Percentiles rank a stretch among this genome's conserved stretches.
These are phyloP conservation scores for Nakazawaea ernobii DNA, from an alignment of 805 yeast genomes.

Conservation along the genomic window DNA sequence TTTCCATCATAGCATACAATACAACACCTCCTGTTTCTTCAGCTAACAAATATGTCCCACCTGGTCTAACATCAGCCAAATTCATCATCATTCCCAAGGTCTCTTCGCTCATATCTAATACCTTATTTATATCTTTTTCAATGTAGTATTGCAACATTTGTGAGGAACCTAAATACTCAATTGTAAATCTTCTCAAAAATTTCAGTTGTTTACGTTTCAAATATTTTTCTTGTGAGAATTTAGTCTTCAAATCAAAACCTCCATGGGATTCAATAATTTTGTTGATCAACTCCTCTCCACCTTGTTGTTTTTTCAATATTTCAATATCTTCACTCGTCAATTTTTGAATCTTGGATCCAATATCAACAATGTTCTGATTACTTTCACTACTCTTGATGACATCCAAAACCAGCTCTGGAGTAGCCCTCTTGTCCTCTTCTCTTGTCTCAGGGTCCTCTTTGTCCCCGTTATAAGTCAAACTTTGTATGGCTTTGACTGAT, in stretches of 20 bases:
- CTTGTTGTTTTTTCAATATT: slow-evolving; percentile 60
- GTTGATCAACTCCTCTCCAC: slow-evolving; percentile 75
- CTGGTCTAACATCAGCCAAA: slow-evolving; percentile 78
- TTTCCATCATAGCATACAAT: slow-evolving; percentile 77
- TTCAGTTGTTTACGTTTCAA: slow-evolving; percentile 87
- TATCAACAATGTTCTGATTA: slow-evolving; percentile 59
- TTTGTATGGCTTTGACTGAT: slow-evolving; percentile 42
- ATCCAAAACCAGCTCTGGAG: slow-evolving; percentile 18
- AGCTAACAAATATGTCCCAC: slow-evolving; percentile 80
- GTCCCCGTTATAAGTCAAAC: slow-evolving; percentile 26
- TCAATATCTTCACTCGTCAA: slow-evolving; percentile 80
- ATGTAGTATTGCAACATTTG: slow-evolving; percentile 66
- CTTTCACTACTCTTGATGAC: slow-evolving; percentile 41
- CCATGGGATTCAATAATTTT: slow-evolving; percentile 79
- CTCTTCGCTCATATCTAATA: slow-evolving; percentile 82
- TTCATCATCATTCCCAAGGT: slow-evolving; percentile 72
- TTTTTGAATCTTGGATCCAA: slow-evolving; percentile 69
- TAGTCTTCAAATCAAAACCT: slow-evolving; percentile 83
- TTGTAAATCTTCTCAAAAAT: slow-evolving; percentile 78
- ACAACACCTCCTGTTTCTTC: slow-evolving; percentile 97
- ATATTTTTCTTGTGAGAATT: slow-evolving; percentile 88
- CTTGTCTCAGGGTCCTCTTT: slow-evolving; percentile 23
- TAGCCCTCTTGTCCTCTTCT: slow-evolving; percentile 29
- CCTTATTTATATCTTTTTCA: slow-evolving; percentile 68
- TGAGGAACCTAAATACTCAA: slow-evolving; percentile 68